Conservation (phyloP, 2,329 filamentous ascomycete species). For the Curvularia hawaiiensis region DNA sequence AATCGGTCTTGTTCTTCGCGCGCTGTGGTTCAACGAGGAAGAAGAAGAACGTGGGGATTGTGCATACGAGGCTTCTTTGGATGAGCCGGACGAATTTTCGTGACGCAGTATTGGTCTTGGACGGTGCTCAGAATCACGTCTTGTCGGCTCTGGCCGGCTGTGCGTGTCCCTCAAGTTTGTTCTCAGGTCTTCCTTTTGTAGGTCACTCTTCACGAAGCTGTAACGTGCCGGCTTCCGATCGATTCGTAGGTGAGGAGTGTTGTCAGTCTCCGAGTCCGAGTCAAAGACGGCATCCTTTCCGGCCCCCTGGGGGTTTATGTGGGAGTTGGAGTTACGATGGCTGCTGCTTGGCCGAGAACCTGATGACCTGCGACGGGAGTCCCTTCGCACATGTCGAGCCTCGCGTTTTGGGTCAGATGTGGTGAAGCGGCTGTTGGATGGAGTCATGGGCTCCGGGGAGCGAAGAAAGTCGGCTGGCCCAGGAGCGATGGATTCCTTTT, state of each 20-base stretch:
- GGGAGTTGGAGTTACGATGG: constrained; percentile 34
- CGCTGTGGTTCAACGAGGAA: constrained; percentile 34
- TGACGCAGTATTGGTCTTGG: constrained; percentile 20
- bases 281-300: constrained; percentile 39
- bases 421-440: constrained; percentile 39
- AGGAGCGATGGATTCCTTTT: constrained; percentile 38
- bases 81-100: constrained; percentile 31
- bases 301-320: constrained; percentile 22
- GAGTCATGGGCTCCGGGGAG: constrained; percentile 56
- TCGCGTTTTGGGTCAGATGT: constrained; percentile 30
- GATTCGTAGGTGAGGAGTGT: constrained; percentile 33
- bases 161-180: constrained; percentile 31
- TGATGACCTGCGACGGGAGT: constrained; percentile 37
- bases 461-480: constrained; percentile 51
- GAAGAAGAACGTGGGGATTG: constrained; percentile 42
- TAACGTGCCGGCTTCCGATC: constrained; percentile 45
- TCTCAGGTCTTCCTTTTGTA: constrained; percentile 43
- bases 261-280: constrained; percentile 38
- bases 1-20: constrained; percentile 22
- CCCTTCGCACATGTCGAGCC: constrained; percentile 16
- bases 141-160: constrained; percentile 23
- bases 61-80: constrained; percentile 31
- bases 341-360: constrained; percentile 32
- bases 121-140: constrained; percentile 24
- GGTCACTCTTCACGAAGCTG: constrained; percentile 47